A percentile compares a stretch with the other conserved stretches of the same genome.
phyloP scores from a whole-genome alignment of 106 monocot genomes.

The Phalaenopsis equestris region DNA sequence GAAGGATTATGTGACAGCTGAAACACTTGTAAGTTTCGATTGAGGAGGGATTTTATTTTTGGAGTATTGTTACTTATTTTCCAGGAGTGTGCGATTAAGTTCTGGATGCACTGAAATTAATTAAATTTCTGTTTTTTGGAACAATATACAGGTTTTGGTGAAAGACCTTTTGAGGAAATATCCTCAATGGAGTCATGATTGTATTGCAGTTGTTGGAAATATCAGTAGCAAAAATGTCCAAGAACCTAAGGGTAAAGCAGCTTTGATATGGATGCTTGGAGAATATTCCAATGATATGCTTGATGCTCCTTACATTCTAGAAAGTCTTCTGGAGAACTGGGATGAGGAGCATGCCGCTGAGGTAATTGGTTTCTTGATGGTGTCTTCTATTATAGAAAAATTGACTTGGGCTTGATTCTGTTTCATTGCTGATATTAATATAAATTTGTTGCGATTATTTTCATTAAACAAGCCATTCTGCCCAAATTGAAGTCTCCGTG shows the following conservation, averaged over 20 bases:
- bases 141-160: constrained; percentile 62
- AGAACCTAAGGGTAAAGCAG: constrained; percentile 95
- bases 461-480: not conserved
- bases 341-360: constrained; percentile 83
- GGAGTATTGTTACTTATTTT: not conserved
- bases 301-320: constrained; percentile 92
- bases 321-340: constrained; percentile 92
- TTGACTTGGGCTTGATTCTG: not conserved
- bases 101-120: not conserved
- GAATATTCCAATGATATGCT: constrained; percentile 97
- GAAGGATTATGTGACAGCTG: constrained; percentile 97
- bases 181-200: constrained; percentile 99
- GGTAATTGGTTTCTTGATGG: constrained; percentile 29
- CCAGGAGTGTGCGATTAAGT: not conserved
- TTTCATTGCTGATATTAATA: not conserved
- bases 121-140: constrained; percentile 1
- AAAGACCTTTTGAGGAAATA: constrained; percentile 98
- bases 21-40: constrained; percentile 62
- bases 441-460: not conserved
- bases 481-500: not conserved
- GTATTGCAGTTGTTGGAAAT: constrained; percentile 98
- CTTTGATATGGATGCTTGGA: constrained; percentile 97
- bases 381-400: not conserved
- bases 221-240: constrained; percentile 98
- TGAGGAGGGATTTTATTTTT: not conserved